Evolutionary conservation across 495 filamentous ascomycete species (phyloP).

Genomic region (Aspergillus sparsus): DNA sequence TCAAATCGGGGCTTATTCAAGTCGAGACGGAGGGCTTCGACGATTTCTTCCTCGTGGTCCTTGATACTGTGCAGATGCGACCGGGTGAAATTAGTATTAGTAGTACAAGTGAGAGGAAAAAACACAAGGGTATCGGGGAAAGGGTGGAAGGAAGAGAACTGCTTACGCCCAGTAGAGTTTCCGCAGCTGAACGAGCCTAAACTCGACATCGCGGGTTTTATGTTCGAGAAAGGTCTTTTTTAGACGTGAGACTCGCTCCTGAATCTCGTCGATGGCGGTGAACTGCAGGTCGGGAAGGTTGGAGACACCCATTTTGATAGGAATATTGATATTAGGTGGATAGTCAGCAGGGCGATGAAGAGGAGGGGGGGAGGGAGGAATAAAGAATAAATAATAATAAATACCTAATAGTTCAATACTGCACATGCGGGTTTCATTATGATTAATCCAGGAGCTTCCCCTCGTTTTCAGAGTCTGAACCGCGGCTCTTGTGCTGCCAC

Average conservation of each 20-base stretch:
- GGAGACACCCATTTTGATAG: constrained; percentile 30
- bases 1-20: constrained; percentile 74
- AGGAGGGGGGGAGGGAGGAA: neutral
- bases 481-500: neutral
- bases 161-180: constrained; percentile 86
- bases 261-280: constrained; percentile 68
- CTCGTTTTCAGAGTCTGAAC: constrained; percentile 2
- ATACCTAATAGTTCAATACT: neutral
- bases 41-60: constrained; percentile 69
- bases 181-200: constrained; percentile 79
- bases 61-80: constrained; percentile 51
- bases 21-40: constrained; percentile 72
- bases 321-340: neutral
- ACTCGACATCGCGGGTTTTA: constrained; percentile 79
- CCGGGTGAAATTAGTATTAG: too few relatives aligned
- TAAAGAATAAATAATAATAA: neutral
- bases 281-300: constrained; percentile 60
- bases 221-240: constrained; percentile 70
- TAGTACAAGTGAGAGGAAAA: too few relatives aligned
- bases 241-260: constrained; percentile 54
- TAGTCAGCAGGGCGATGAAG: neutral
- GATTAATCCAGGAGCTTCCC: neutral
- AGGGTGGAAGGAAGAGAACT: neutral
- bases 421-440: neutral
- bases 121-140: too few relatives aligned